Evolutionary conservation across 2,329 filamentous ascomycete species (phyloP), one percentile per base, ranked within the genome.

Genomic region (Fusarium sp.): DNA sequence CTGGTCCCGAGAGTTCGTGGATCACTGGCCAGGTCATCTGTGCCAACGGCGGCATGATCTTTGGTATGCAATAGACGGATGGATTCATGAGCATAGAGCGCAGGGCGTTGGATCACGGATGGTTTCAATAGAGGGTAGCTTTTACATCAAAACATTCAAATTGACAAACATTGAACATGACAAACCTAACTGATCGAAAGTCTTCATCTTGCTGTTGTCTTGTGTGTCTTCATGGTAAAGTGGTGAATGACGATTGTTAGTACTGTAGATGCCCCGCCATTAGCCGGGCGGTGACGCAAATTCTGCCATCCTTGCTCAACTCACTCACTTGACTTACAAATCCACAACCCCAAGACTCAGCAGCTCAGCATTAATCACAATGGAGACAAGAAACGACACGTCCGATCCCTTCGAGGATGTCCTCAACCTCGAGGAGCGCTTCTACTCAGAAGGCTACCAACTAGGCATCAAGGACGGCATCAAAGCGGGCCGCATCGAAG

Each of bases 401-500:
- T 79, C 83, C n/a, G 88, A 91, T 72, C 85, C 86, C 14, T 89
- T 91, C 71, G 88, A 90, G 70, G 85, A 87, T 68, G 81, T 92
- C 71, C 86, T 92, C 70, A 87, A 88, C 74, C 84, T 92, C 20
- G 91, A 92, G 80, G 88, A 91, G 64, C 82, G 85, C 70, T 97
- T 96, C 85, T 98, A 98, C 85, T 86, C 90, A 52, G 91, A 96
- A 83, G 97, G 97, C 68, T 96, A 95, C 85, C 83, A 87, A 7
- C 89, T 94, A 64, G 97, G 97, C 50, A 83, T 91, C 57, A 85
- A 88, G 45, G 96, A 98, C 83, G 97, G 97, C 69, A 86, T 90
- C 45, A 88, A 89, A 68, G 92, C 94, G 35, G 97, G 97, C 43
- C 92, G 92, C 67, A 91, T 94, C 74, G 97, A 99, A 87, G 97